Base-by-base conservation (phyloP, 140 eudicot genomes). In the Oenanthe javanica region DNA sequence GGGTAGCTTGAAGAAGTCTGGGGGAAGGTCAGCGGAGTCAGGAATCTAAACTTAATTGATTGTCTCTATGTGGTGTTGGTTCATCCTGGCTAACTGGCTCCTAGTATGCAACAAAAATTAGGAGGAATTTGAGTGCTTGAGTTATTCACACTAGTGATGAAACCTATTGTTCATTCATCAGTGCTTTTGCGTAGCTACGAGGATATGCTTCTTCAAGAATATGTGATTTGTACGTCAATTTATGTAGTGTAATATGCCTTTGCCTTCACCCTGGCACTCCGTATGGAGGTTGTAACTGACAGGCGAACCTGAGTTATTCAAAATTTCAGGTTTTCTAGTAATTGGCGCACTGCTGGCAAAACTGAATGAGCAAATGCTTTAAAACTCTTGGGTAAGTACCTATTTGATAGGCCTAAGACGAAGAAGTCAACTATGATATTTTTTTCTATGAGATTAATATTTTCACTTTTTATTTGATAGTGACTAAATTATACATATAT, bases 1-100 rank as follows among this genome's bases (percentile, higher is more conserved):
- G 86, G 89, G 89, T 78, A 92, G 88, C 82, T 87, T 92, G 88
- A 89, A 95, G 82, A 90, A 92, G 78, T 76, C 93, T 2, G 86
- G 88, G 45, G 84, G 85, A 38, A 81, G 83, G 57, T 83, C 90
- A 21, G 7, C 0, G 48, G 77, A 45, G 77, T 72, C 50, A 45
- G 71, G 77, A 81, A 69, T 64, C 91, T 2, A 90, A 72, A 84
- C 63, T 80, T 40, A 72, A 79, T 72, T 76, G 25, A 8, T 72
- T 16, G 52, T 72, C 27, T 16, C 25, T 72, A 42, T 18, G 11
- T 1, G 54, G 31, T 45, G 77, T 16, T 72, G 54, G 23, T 72
- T 13, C 1, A 50, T 72, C 23, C 7, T 19, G 36, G 31, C 77
- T 72, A 12, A n/a, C 52, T 72, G 18, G 45, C 45, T 27, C 36